Evolutionary conservation across 2,329 filamentous ascomycete species (phyloP), one percentile per base, ranked within the genome.

Genomic region (Coniochaeta ligniaria): DNA sequence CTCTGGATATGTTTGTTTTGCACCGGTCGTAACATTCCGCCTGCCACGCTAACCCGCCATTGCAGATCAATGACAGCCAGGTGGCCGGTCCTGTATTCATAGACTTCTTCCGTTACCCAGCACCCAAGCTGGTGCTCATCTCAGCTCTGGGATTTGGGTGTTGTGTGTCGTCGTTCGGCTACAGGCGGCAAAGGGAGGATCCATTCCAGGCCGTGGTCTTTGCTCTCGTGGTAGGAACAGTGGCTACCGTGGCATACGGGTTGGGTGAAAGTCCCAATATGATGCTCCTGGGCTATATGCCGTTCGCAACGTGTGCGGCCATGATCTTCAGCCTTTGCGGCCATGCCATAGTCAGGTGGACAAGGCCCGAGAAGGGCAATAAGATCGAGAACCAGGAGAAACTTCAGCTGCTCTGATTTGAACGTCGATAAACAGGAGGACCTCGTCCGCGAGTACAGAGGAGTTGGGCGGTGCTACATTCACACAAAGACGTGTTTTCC

Each of bases 71-170:
- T 8, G 60, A 28, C 24, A 57, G 61, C 12, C 52, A 58, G 20
- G 50, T 28, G 45, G 47, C 14, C 12, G 35, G 36, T 14, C 22
- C 45, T 35, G 22, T 43, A 16, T 6, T n/a, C 22, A 20, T 63
- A 59, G 52, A 31, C 14, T 64, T 69, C 54, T 52, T 70, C 31
- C 62, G 71, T 33, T 66, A 70, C 35, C 72, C 72, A 14, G 68
- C 72, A n/a, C 69, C 73, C 9, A 63, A 63, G 17, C 50, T 72
- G 28, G 71, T 75, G 68, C 67, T 75, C 16, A 63, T 59, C 24
- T 71, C 71, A 12, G 74, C 71, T 60, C 58, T 76, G 17, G 60
- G 72, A 3, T 69, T 75, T 22, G 74, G 74, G 7, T 73, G 67
- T 47, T 70, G 70, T 6, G 69, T 74, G 9, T 74, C 73, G 12